Conservation (phyloP, 805 yeast genomes). For the Kodamaea kaohsiungensis region DNA sequence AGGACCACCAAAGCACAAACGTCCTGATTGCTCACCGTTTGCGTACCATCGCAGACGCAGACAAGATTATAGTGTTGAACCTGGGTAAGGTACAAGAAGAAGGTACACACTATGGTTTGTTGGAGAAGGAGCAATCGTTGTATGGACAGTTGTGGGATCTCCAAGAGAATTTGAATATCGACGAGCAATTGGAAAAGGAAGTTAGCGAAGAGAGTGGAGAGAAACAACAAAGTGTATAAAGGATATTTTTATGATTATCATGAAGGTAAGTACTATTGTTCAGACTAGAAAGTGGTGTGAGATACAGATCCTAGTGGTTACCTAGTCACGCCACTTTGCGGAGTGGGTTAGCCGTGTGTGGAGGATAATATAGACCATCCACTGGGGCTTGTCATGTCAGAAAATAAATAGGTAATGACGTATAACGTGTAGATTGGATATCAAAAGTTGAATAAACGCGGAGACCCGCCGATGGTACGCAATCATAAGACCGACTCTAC, state of each 20-base stretch:
- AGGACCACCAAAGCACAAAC: constrained; percentile 61
- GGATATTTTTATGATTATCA: not conserved
- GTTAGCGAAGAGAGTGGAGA: not conserved
- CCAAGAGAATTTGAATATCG: constrained; percentile 68
- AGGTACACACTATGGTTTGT: constrained; percentile 73
- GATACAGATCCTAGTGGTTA: not conserved
- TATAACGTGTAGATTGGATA: not conserved
- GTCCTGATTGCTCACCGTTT: constrained; percentile 92
- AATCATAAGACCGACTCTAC: no score
- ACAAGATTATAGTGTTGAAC: constrained; percentile 84
- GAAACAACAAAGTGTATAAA: not conserved
- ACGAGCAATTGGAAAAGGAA: constrained; percentile 10
- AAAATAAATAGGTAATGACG: not conserved
- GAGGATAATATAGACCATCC: not conserved
- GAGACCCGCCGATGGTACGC: not conserved
- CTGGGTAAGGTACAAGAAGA: constrained; percentile 83
- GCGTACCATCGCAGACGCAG: constrained; percentile 91
- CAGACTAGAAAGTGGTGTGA: not conserved
- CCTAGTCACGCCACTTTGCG: not conserved
- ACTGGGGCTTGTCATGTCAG: not conserved
- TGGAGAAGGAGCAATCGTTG: constrained; percentile 56
- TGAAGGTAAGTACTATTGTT: not conserved
- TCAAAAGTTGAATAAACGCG: not conserved
- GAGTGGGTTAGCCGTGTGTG: not conserved
- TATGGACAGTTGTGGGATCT: constrained; percentile 88